Percentiles rank a stretch among this genome's conserved stretches.
Conservation (phyloP, 176 grass and related monocot species). For the Hordeum marinum region DNA sequence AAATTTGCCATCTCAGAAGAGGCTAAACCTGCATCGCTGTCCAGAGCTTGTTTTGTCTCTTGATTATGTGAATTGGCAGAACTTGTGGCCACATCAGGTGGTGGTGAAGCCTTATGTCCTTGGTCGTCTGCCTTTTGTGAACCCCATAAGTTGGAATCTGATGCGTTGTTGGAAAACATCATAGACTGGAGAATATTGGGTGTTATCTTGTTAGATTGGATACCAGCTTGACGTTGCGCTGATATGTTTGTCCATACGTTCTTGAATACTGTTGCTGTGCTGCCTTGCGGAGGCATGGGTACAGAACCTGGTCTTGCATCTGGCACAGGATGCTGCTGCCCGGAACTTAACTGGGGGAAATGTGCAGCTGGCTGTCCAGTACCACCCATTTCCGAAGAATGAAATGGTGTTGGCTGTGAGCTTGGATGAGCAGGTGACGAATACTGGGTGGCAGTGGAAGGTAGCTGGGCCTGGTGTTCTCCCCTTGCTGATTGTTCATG, state of each 20-base stretch:
- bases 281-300: slow-evolving; percentile 50
- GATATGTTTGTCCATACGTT: slow-evolving; percentile 96
- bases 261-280: slow-evolving; percentile 71
- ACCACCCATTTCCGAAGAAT: slow-evolving; percentile 39
- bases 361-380: slow-evolving; percentile 34
- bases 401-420: slow-evolving; percentile 44
- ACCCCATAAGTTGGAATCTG: slow-evolving; percentile 51
- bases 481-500: slow-evolving; percentile 33
- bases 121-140: slow-evolving; percentile 53
- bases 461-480: slow-evolving; percentile 32
- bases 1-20: slow-evolving; percentile 42
- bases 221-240: slow-evolving; percentile 54
- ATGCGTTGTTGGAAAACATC: slow-evolving; percentile 57
- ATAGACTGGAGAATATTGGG: slow-evolving; percentile 82
- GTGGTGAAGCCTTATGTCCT: slow-evolving; percentile 52
- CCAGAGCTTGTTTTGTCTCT: slow-evolving; percentile 48
- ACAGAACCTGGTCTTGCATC: slow-evolving; percentile 39
- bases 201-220: slow-evolving; percentile 63
- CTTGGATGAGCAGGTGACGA: slow-evolving; percentile 24
- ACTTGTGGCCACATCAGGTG: slow-evolving; percentile 59
- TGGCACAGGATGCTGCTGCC: slow-evolving; percentile 45
- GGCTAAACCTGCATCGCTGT: slow-evolving; percentile 39
- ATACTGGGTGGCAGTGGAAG: slow-evolving; percentile 45
- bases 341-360: slow-evolving; percentile 44
- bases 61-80: slow-evolving; percentile 68